These are phyloP conservation scores for Sonneratia alba DNA, from an alignment of 345 rosid species.

Conservation along the genomic window DNA sequence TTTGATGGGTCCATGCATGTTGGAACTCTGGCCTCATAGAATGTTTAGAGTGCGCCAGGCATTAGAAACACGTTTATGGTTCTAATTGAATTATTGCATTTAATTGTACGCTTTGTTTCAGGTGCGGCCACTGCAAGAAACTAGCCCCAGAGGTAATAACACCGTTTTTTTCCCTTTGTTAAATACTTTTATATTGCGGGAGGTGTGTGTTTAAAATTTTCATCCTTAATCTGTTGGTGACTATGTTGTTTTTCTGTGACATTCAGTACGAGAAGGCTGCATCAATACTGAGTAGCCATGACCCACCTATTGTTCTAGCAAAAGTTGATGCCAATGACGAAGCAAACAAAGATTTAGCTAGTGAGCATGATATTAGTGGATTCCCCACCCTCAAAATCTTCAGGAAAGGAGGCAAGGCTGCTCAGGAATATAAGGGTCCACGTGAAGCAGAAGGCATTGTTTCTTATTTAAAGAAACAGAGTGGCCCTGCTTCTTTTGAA, in stretches of 20 bases:
- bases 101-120: conserved; percentile 13
- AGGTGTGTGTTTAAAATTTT: background rate
- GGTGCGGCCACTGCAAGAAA: conserved; percentile 95
- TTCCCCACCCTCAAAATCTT: conserved; percentile 84
- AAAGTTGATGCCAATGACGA: conserved; percentile 87
- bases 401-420: conserved; percentile 65
- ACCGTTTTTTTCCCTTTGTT: background rate
- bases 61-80: background rate
- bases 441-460: conserved; percentile 89
- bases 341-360: conserved; percentile 49
- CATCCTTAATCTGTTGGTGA: background rate
- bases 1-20: background rate
- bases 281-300: conserved; percentile 50
- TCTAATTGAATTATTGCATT: background rate
- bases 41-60: background rate
- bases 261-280: conserved; percentile 94
- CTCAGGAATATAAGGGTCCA: conserved; percentile 94
- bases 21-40: background rate
- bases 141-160: conserved; percentile 86
- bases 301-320: conserved; percentile 60
- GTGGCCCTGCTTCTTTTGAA: conserved; percentile 86
- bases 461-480: conserved; percentile 71
- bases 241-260: background rate
- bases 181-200: background rate
- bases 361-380: conserved; percentile 56